Conservation (phyloP, 2,329 filamentous ascomycete genomes). For the Aspergillus sp. region DNA sequence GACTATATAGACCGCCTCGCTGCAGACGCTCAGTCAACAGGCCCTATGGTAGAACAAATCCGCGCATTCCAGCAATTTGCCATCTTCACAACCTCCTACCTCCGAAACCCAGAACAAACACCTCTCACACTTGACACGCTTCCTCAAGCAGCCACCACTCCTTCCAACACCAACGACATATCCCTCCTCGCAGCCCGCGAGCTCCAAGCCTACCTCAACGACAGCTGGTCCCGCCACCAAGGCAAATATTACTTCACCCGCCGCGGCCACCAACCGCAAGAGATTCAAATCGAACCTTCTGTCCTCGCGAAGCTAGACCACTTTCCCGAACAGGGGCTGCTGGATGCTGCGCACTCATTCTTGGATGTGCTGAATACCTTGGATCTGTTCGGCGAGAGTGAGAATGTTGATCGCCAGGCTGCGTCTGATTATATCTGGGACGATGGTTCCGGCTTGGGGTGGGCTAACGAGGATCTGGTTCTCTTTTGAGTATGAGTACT, state of each 20-base stretch:
- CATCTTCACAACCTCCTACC: constrained; percentile 33
- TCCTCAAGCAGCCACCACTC: constrained; percentile 12
- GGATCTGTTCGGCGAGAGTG: constrained; percentile 19
- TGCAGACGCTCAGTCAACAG: constrained; percentile 27
- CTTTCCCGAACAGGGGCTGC: constrained; percentile 26
- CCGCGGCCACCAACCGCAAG: constrained; percentile 49
- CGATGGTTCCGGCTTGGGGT: neutral
- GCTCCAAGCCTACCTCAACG: constrained; percentile 48
- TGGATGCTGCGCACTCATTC: constrained; percentile 25
- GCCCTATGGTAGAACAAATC: constrained; percentile 37
- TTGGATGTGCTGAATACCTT: constrained; percentile 18
- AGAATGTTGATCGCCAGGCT: neutral
- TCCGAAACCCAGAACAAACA: constrained; percentile 24
- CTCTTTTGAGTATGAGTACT: neutral
- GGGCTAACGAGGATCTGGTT: neutral
- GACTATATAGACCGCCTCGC: constrained; percentile 52
- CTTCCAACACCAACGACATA: constrained; percentile 28
- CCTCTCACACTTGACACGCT: neutral
- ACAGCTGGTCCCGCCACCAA: constrained; percentile 53
- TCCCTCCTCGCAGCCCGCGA: constrained; percentile 45
- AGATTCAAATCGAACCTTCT: constrained; percentile 46
- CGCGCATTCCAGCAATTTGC: constrained; percentile 47
- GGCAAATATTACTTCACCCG: constrained; percentile 52
- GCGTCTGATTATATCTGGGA: neutral
- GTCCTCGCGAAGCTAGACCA: constrained; percentile 27